Base-by-base conservation (phyloP, 169 alveolate genomes). In the Plasmodium vivax region DNA sequence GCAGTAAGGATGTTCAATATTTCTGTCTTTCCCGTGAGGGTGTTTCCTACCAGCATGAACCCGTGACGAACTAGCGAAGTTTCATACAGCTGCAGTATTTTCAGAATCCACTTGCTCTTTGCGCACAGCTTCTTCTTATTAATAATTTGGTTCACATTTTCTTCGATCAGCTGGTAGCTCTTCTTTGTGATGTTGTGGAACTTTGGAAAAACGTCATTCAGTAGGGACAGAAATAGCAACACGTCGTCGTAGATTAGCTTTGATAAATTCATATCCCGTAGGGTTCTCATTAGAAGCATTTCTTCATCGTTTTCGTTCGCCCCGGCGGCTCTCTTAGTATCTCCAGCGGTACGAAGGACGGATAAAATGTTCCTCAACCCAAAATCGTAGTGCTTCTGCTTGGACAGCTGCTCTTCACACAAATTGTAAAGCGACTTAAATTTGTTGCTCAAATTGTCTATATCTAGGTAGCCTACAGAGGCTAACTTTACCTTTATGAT, bases 11-110 rank as follows among this genome's bases (percentile, higher is more conserved):
- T 97, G 82, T 97, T 97, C 84, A 98, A 97, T 82, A 98, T 98
- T 77, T 99, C 99, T 8, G 99, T 98, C 96, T 99, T 99, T 45
- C 99, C 99, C 41, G 99, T 97, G 34, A 99, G 99, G 30, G 99
- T 98, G 72, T 99, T 98, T 12, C 99, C 99, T 62, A 98, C 99
- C 73, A 98, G 94, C 99, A 99, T 99, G 96, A 98, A 98, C 81
- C 99, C 99, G 94, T 98, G 99, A 32, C 99, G 97, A 92, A 99
- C 99, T 74, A 98, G 95, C 16, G 99, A 98, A 2, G 99, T 98
- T 97, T 99, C 99, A 90, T 83, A 79, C 14, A 92, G 34, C 43
- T 74, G 94, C 51, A 88, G 58, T 43, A 84, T 87, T 87, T 87
- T 87, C 71, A 81, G 36, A 32, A 93, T 87, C 93, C 93, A 88